A percentile compares a stretch with the other conserved stretches of the same genome.
phyloP scores from a whole-genome alignment of 306 rosid species.

The Prunus mume region DNA sequence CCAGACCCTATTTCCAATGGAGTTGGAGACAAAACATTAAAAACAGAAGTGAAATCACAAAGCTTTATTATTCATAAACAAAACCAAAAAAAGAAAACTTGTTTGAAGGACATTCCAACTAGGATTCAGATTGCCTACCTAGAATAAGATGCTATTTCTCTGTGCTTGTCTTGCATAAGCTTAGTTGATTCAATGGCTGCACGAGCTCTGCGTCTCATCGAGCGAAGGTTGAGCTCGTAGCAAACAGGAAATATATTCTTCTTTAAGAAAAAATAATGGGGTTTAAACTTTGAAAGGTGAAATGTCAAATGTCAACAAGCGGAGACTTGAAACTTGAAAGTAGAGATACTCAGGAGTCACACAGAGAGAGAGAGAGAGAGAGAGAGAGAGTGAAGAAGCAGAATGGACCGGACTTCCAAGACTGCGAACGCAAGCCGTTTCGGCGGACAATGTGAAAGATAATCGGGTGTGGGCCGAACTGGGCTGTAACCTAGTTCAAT shows the following conservation, averaged over 20 bases:
- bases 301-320: not conserved
- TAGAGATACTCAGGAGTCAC: not conserved
- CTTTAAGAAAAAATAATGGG: not conserved
- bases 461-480: not conserved
- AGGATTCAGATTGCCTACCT: constrained; percentile 20
- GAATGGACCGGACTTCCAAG: not conserved
- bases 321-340: not conserved
- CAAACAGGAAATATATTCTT: not conserved
- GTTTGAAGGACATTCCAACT: not conserved
- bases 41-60: not conserved
- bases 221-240: not conserved
- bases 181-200: not conserved
- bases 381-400: not conserved
- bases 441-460: not conserved
- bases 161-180: constrained; percentile 15
- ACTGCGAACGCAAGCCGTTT: not conserved
- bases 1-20: constrained; percentile 19
- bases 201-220: constrained; percentile 2
- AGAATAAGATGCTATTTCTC: constrained; percentile 1
- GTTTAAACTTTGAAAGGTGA: not conserved
- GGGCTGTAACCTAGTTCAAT: not conserved
- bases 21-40: constrained; percentile 9
- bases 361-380: too few relatives aligned
- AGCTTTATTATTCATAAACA: not conserved
- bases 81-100: not conserved